Evolutionary conservation across 176 grass and related monocot genomes (phyloP).

Genomic region (Avena sativa): DNA sequence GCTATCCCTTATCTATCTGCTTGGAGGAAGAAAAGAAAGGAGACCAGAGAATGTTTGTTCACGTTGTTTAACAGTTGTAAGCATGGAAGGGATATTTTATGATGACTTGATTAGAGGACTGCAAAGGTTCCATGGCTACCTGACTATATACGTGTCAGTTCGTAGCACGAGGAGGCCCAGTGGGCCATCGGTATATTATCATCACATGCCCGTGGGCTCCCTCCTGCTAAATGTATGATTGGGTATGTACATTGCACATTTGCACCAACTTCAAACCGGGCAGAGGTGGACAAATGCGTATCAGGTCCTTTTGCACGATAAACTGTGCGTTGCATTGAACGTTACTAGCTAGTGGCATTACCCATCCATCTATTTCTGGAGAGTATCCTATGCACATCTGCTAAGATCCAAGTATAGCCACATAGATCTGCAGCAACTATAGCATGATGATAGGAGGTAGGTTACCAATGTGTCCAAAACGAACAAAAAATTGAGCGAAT

Average conservation of each 20-base stretch:
- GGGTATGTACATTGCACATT: constrained; percentile 25
- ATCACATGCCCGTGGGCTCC: constrained; percentile 34
- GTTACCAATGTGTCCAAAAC: not conserved
- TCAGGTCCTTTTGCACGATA: constrained; percentile 2
- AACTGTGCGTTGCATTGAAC: constrained; percentile 16
- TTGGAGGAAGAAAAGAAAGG: no score
- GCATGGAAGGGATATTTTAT: no score
- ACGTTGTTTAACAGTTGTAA: no score
- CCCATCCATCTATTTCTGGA: not conserved
- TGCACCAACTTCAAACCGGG: not conserved
- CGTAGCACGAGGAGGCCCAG: not conserved
- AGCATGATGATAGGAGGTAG: not conserved
- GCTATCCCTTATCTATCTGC: no score
- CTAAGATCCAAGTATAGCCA: not conserved
- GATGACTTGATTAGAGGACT: not conserved
- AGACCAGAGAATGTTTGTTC: no score
- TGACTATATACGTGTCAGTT: not conserved
- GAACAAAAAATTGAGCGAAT: not conserved
- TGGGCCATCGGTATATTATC: not conserved
- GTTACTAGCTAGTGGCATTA: constrained; percentile 2
- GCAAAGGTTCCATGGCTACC: not conserved
- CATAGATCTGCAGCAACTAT: not conserved
- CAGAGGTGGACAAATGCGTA: constrained; percentile 8
- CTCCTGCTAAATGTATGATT: not conserved
- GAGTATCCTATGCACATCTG: constrained; percentile 40